These are phyloP conservation scores for Conringia planisiliqua DNA, from an alignment of 345 rosid species.

Conservation along the genomic window DNA sequence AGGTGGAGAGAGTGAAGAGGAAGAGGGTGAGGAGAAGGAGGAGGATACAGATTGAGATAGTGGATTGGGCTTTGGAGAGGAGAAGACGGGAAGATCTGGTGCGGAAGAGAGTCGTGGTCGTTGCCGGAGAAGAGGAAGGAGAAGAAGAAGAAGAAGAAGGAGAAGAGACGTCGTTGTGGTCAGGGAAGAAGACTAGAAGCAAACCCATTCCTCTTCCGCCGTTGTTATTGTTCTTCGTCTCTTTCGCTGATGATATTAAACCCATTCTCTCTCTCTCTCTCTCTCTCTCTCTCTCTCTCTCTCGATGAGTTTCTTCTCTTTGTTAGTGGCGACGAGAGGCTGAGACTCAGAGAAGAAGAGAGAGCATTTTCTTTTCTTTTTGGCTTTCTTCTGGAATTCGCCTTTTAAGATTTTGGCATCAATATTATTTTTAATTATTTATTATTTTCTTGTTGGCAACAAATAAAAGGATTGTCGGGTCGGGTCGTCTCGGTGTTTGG, in stretches of 20 bases:
- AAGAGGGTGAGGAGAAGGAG: slow-evolving; percentile 67
- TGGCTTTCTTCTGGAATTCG: slow-evolving; percentile 14
- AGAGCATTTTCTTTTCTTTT: background rate
- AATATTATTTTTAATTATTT: background rate
- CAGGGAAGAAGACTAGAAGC: slow-evolving; percentile 80
- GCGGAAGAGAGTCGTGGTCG: slow-evolving; percentile 47
- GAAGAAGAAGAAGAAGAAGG: slow-evolving; percentile 11
- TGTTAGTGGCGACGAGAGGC: slow-evolving; percentile 19
- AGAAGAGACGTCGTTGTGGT: slow-evolving; percentile 23
- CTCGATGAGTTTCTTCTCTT: background rate
- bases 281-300: background rate
- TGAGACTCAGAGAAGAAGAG: background rate
- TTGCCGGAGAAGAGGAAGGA: slow-evolving; percentile 23
- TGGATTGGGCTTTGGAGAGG: slow-evolving; percentile 69
- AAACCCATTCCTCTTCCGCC: slow-evolving; percentile 53
- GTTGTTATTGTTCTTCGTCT: slow-evolving; percentile 19
- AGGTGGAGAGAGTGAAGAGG: slow-evolving; percentile 84
- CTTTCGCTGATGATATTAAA: slow-evolving; percentile 24
- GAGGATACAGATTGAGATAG: slow-evolving; percentile 74
- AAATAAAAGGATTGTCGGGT: background rate
- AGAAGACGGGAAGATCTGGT: slow-evolving; percentile 40
- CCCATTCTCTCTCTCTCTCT: slow-evolving; percentile 18
- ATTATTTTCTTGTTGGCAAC: background rate
- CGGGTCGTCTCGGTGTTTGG: background rate
- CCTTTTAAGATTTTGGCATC: background rate